Evolutionary conservation across 2,329 filamentous ascomycete species (phyloP).

Genomic region (Sporothrix inflata): DNA sequence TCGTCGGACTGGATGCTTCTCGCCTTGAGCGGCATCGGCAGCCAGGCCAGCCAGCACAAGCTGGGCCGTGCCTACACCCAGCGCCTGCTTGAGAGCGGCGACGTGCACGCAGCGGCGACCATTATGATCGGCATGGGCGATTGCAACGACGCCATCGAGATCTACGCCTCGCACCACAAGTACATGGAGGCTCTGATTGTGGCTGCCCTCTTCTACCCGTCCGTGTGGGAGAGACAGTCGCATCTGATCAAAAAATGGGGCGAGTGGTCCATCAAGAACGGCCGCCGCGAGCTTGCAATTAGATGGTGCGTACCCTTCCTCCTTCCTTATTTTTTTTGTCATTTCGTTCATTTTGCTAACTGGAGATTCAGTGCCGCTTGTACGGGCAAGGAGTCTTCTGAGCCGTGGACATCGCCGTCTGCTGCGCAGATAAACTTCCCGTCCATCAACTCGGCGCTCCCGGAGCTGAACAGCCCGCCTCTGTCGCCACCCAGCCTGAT

Average conservation of each 20-base stretch:
- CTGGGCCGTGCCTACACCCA: conserved; percentile 90
- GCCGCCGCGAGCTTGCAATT: conserved; percentile 87
- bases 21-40: conserved; percentile 84
- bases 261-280: conserved; percentile 83
- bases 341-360: background rate
- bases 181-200: conserved; percentile 93
- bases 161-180: conserved; percentile 88
- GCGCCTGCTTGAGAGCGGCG: conserved; percentile 83
- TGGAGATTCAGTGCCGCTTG: conserved; percentile 70
- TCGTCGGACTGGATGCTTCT: conserved; percentile 97
- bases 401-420: conserved; percentile 86
- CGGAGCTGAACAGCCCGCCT: conserved; percentile 68
- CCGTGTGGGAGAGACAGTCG: conserved; percentile 88
- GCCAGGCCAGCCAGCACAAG: conserved; percentile 79
- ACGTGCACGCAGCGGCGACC: conserved; percentile 88
- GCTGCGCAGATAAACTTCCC: conserved; percentile 63
- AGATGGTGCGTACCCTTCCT: conserved; percentile 59
- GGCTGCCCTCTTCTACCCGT: conserved; percentile 78
- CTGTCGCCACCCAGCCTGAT: conserved; percentile 70
- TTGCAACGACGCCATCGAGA: conserved; percentile 90
- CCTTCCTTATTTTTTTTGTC: background rate
- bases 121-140: conserved; percentile 93
- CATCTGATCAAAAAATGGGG: conserved; percentile 93
- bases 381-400: conserved; percentile 79
- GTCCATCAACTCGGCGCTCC: conserved; percentile 55